Evolutionary conservation across 306 rosid genomes (phyloP).

Genomic region (Fagus sylvatica): DNA sequence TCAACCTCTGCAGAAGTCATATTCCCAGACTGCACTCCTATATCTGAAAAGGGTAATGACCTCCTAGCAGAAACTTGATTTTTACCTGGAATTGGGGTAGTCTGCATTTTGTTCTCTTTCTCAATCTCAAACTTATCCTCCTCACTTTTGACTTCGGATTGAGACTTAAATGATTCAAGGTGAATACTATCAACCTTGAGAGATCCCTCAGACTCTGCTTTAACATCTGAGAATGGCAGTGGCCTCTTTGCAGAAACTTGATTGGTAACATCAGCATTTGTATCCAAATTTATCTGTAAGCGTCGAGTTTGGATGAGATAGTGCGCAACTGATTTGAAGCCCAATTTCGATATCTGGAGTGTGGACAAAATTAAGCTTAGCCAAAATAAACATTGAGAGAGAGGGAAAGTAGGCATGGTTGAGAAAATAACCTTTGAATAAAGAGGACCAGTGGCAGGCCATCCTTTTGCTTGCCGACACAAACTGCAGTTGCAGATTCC

Average conservation of each 20-base stretch:
- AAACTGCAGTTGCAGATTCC: constrained; percentile 99
- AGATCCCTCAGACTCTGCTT: constrained; percentile 28
- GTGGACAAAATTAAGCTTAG: constrained; percentile 33
- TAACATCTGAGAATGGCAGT: constrained; percentile 46
- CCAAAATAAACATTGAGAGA: background rate
- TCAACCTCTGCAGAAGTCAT: constrained; percentile 19
- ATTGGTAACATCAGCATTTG: constrained; percentile 37
- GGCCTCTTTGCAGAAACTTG: constrained; percentile 66
- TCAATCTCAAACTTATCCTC: constrained; percentile 23
- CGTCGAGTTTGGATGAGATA: constrained; percentile 81
- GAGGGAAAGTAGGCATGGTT: background rate
- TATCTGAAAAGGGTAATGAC: constrained; percentile 44
- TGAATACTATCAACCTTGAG: constrained; percentile 30
- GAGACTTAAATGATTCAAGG: constrained; percentile 22
- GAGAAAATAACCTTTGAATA: constrained; percentile 70
- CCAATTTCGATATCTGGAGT: constrained; percentile 57
- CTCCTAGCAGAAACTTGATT: constrained; percentile 48
- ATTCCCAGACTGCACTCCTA: constrained; percentile 24
- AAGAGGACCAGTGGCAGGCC: constrained; percentile 80
- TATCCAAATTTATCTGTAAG: constrained; percentile 33
- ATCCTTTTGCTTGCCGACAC: constrained; percentile 86
- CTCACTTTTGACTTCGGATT: constrained; percentile 26
- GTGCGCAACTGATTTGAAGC: constrained; percentile 93
- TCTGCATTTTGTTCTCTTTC: constrained; percentile 6
- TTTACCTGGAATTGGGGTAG: constrained; percentile 7